Evolutionary conservation across 139 green algal species (phyloP).

Genomic region (Gonium pectorale): DNA sequence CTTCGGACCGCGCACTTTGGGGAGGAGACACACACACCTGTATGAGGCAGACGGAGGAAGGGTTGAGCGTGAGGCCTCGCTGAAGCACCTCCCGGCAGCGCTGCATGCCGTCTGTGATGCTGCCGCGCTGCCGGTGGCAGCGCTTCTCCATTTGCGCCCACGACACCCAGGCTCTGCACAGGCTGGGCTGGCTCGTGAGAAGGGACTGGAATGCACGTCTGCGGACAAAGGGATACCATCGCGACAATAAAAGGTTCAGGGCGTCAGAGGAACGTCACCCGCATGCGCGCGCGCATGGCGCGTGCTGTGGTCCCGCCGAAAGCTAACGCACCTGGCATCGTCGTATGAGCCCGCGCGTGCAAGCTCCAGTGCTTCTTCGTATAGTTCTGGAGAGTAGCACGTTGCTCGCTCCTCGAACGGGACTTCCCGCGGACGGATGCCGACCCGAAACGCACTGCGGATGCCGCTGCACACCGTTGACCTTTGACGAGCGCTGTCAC

Average conservation of each 20-base stretch:
- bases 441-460: too few relatives aligned
- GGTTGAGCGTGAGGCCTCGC: conserved; percentile 74
- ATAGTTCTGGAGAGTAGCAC: conserved; percentile 4
- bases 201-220: conserved; percentile 56
- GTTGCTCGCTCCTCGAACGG: too few relatives aligned
- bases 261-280: background rate
- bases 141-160: conserved; percentile 57
- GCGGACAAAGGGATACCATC: background rate
- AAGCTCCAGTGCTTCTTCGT: conserved; percentile 49
- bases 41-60: conserved; percentile 59
- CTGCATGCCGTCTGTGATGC: conserved; percentile 36
- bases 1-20: too few relatives aligned
- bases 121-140: background rate
- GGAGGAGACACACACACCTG: conserved; percentile 51
- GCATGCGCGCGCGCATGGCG: background rate
- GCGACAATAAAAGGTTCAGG: background rate
- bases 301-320: background rate
- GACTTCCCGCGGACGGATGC: too few relatives aligned
- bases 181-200: conserved; percentile 40
- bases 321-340: conserved; percentile 34
- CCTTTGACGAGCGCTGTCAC: too few relatives aligned
- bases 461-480: too few relatives aligned
- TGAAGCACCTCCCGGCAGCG: conserved; percentile 70
- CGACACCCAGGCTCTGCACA: conserved; percentile 61
- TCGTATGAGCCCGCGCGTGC: conserved; percentile 47